Evolutionary conservation across 148 eudicot genomes (phyloP).

Genomic region (Polygonum aviculare): DNA sequence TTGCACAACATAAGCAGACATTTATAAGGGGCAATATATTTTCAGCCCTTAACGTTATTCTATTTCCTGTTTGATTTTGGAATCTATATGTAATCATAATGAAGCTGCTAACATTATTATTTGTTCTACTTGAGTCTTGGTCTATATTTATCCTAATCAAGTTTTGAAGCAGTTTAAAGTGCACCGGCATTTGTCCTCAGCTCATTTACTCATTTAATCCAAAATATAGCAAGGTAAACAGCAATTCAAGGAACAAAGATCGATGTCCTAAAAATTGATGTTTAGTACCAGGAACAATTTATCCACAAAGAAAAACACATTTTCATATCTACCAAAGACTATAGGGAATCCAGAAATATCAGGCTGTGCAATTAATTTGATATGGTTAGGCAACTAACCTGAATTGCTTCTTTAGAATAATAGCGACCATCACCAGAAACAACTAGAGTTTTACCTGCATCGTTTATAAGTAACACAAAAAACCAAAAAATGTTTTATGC

Average conservation of each 20-base stretch:
- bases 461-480: too few species aligned
- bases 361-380: not conserved
- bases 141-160: not conserved
- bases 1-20: not conserved
- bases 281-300: not conserved
- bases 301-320: not conserved
- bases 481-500: too few species aligned
- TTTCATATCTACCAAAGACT: not conserved
- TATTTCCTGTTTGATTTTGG: not conserved
- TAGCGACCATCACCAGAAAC: conserved; percentile 99
- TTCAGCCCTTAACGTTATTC: not conserved
- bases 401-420: conserved; percentile 85
- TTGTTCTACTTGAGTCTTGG: not conserved
- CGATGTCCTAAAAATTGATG: not conserved
- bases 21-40: too few species aligned
- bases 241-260: not conserved
- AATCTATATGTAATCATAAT: not conserved
- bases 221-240: not conserved
- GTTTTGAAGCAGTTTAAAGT: too few species aligned
- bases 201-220: too few species aligned
- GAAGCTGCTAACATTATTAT: not conserved
- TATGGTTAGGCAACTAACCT: conserved; percentile 29
- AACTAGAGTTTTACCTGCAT: conserved; percentile 85
- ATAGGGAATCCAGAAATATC: not conserved
- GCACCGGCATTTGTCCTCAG: too few species aligned